phyloP scores from a whole-genome alignment of 2,329 filamentous ascomycete species.

The Verticillium albo-atrum region DNA sequence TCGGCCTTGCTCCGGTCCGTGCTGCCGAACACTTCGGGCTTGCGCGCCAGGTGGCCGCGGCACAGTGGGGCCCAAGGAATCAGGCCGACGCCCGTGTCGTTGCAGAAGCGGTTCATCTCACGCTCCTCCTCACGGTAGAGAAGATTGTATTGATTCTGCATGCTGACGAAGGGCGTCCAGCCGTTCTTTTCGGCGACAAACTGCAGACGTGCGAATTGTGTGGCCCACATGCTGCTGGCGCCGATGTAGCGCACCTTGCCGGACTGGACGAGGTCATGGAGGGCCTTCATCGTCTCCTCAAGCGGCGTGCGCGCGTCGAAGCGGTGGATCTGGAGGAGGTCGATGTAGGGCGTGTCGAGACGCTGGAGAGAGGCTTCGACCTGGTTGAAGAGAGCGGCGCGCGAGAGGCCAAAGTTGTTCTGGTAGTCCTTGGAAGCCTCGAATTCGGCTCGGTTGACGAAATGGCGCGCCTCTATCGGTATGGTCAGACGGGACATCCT shows the following conservation, averaged over 20 bases:
- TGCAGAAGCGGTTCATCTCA: constrained; percentile 37
- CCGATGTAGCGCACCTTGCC: constrained; percentile 56
- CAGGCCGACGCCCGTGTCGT: constrained; percentile 35
- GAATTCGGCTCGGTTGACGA: constrained; percentile 15
- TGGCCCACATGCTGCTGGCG: constrained; percentile 42
- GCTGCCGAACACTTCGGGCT: constrained; percentile 14
- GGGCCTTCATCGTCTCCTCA: constrained; percentile 58
- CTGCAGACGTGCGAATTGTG: constrained; percentile 45
- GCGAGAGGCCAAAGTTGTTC: constrained; percentile 44
- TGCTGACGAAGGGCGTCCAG: constrained; percentile 53
- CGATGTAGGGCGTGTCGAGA: constrained; percentile 53
- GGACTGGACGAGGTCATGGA: constrained; percentile 54
- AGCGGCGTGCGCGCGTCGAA: constrained; percentile 45
- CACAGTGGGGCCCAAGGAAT: constrained; percentile 24
- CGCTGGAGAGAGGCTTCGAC: constrained; percentile 55
- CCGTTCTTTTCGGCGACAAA: constrained; percentile 45
- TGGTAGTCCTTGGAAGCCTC: constrained; percentile 21
- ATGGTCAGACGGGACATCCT: neutral
- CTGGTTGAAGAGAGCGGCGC: constrained; percentile 62
- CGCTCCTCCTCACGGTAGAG: constrained; percentile 54
- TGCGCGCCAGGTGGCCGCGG: constrained; percentile 23
- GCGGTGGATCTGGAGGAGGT: constrained; percentile 57
- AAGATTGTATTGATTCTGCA: constrained; percentile 53
- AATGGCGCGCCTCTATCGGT: constrained; percentile 12
- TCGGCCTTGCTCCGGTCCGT: constrained; percentile 22